Evolutionary conservation across 2,329 filamentous ascomycete species (phyloP), one percentile per base, ranked within the genome.

Genomic region (Cephalotrichum gorgonifer): DNA sequence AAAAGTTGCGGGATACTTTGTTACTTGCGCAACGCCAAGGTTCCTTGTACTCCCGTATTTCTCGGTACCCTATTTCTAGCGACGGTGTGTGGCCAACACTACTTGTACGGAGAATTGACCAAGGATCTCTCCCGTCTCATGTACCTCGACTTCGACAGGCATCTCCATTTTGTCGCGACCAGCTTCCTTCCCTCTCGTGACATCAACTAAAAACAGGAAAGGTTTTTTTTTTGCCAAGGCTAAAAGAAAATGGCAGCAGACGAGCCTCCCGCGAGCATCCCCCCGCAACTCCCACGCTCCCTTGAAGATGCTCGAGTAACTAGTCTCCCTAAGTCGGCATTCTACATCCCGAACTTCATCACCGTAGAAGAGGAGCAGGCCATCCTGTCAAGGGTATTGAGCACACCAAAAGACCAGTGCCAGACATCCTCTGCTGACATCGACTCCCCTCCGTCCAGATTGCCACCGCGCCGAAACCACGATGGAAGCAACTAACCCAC

Each of bases 281-380:
- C 5, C 33, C 33, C 23, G 33, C 28, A 31, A 35, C 63, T 79
- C 43, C 75, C 78, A 17, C 52, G 62, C 33, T 71, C 64, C 41
- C 71, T 83, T 25, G 71, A 79, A 44, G 62, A 72, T 31, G 70
- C 65, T 48, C 70, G 65, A 54, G 75, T 90, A 52, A 53, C 63
- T 7, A 58, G 58, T 28, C 70, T 89, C 2, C 85, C 86, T 4
- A 62, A 74, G 1, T 69, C 75, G 30, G 86, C 88, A 48, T 95
- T 84, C 69, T 96, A 97, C 67, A 84, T 96, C 50, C 76, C 88
- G 7, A 73, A 90, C 62, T 96, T 96, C 68, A 85, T 97, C 62
- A 84, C 76, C 4, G 64, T 72, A 49, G 78, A 83, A 42, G 89
- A 96, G 65, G 88, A 95, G 67, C 63, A 69, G 28, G 60, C 68